Evolutionary conservation across 2,329 filamentous ascomycete genomes (phyloP), one percentile per base, ranked within the genome.

Genomic region (Venturia asperata): DNA sequence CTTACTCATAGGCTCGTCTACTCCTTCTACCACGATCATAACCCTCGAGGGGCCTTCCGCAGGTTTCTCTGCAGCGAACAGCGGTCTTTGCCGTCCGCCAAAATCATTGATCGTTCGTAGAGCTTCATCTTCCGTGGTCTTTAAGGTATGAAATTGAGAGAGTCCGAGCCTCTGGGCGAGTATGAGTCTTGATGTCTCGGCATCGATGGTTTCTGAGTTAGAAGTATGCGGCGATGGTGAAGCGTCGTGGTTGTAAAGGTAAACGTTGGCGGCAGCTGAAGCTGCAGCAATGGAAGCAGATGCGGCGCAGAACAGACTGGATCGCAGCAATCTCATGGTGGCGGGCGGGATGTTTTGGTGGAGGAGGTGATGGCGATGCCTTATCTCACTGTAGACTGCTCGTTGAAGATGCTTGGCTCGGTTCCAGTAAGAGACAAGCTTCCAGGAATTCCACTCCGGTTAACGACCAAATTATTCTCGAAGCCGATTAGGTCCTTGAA

Each of bases 121-220:
- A n/a, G 73, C 73, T 11, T 77, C 74, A 13, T 78, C 74, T 61
- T 74, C 74, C 37, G 73, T 68, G 66, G 77, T 68, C 66, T 77
- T 73, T 61, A 80, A 71, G 30, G 73, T 71, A 68, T 83, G 80
- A 72, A 77, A 82, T 64, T 77, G 75, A 64, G 80, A 79, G 42
- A 83, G 73, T 21, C 80, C 80, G 34, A 82, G 75, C 69, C 80
- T 74, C 71, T 81, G 78, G 62, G 81, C 81, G 66, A 83, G 70
- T 61, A 83, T 77, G 66, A 83, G 71, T 71, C 81, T 76, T 68
- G 81, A 79, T 47, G 77, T 77, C 64, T 78, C 74, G 19, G 80
- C 76, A 69, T 61, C 55, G 42, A 61, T 62, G 34, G 64, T 65
- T 30, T 65, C 64, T 39, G 41, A 39, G 55, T 11, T 24, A n/a